Percentiles rank a stretch among this genome's conserved stretches.
Conservation (phyloP, 257 asterid species). For the Anisodus tanguticus region DNA sequence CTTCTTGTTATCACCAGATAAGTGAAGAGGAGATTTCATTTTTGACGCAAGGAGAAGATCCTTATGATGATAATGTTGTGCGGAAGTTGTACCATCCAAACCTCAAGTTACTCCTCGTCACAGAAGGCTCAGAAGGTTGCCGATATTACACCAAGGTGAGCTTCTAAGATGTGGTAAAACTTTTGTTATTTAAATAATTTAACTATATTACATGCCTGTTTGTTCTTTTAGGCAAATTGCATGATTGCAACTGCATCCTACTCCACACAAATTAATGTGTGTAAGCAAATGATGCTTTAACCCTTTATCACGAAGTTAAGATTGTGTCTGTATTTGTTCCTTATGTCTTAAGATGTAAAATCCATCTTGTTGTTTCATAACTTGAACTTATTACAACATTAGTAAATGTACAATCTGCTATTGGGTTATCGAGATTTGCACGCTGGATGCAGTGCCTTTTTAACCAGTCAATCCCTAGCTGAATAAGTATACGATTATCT, state of each 20-base stretch:
- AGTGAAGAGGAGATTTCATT: slow-evolving; percentile 93
- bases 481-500: not conserved
- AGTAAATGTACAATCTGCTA: not conserved
- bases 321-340: not conserved
- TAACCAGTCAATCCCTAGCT: not conserved
- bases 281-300: not conserved
- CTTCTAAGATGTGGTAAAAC: slow-evolving; percentile 23
- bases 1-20: slow-evolving; percentile 53
- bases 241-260: not conserved
- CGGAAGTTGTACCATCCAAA: slow-evolving; percentile 83
- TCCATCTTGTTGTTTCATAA: not conserved
- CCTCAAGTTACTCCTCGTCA: slow-evolving; percentile 84
- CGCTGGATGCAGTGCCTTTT: not conserved
- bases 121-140: slow-evolving; percentile 99
- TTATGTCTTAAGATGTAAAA: not conserved
- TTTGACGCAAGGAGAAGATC: slow-evolving; percentile 91
- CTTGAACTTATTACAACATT: not conserved
- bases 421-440: not conserved
- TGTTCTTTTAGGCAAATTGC: not conserved
- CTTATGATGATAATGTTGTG: slow-evolving; percentile 82
- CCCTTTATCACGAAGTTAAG: not conserved
- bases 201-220: slow-evolving; percentile 12
- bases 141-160: slow-evolving; percentile 93
- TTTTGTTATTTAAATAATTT: not conserved
- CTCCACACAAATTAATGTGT: not conserved